A percentile compares a stretch with the other conserved stretches of the same genome.
Conservation (phyloP, 2,329 filamentous ascomycete genomes). For the Cercospora berteroae region DNA sequence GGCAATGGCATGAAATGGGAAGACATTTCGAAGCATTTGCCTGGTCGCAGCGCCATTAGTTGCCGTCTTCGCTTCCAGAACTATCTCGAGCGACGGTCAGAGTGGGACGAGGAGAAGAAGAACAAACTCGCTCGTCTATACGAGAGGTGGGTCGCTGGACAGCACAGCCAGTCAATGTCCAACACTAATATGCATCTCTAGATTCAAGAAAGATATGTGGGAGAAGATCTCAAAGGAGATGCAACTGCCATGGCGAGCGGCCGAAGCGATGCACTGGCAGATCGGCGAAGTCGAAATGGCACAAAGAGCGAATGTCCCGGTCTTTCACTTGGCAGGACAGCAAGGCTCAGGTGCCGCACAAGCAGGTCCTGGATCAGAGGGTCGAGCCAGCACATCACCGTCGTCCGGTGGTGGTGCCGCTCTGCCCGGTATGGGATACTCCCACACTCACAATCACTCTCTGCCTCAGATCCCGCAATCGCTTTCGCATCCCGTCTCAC, state of each 20-base stretch:
- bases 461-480: conserved; percentile 35
- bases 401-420: conserved; percentile 18
- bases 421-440: conserved; percentile 22
- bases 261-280: conserved; percentile 98
- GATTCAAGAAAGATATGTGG: conserved; percentile 98
- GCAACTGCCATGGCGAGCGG: conserved; percentile 90
- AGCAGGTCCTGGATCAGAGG: conserved; percentile 23
- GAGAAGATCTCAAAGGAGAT: conserved; percentile 92
- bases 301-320: conserved; percentile 80
- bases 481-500: conserved; percentile 31
- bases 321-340: conserved; percentile 61
- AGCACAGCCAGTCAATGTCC: background rate
- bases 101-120: conserved; percentile 97
- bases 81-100: conserved; percentile 85
- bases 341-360: conserved; percentile 25
- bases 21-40: conserved; percentile 88
- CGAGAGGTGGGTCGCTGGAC: conserved; percentile 69
- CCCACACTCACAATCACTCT: conserved; percentile 37
- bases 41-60: conserved; percentile 88
- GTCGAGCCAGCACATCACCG: conserved; percentile 32
- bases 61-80: conserved; percentile 96
- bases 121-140: conserved; percentile 94
- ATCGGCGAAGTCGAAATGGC: conserved; percentile 94
- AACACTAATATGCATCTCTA: conserved; percentile 42
- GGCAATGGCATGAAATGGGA: conserved; percentile 98